A percentile compares a stretch with the other conserved stretches of the same genome.
Evolutionary conservation across 129 eudicot genomes (phyloP).

Genomic region (Artemisia argyi): DNA sequence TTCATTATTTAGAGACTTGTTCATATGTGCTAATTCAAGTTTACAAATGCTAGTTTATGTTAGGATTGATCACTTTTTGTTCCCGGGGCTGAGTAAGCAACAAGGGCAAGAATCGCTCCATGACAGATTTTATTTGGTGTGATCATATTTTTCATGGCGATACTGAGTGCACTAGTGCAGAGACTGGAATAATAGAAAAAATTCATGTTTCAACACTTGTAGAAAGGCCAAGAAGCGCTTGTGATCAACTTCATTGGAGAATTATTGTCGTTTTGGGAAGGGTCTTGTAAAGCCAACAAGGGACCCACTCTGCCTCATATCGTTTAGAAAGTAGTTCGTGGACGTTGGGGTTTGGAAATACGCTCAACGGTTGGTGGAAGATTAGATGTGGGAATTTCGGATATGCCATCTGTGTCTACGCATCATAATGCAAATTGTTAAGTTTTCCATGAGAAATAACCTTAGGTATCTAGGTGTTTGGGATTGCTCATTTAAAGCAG

Average conservation of each 20-base stretch:
- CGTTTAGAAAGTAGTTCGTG: conserved; percentile 21
- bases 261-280: no score
- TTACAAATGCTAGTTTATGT: conserved; percentile 42
- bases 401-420: conserved; percentile 43
- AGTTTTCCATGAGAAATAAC: background rate
- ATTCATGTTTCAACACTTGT: conserved; percentile 42
- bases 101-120: conserved; percentile 48
- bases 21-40: background rate
- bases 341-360: conserved; percentile 29
- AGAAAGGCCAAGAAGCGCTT: conserved; percentile 56
- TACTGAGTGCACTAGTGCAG: conserved; percentile 45
- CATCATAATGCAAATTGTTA: background rate
- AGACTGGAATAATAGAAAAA: conserved; percentile 51
- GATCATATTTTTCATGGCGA: conserved; percentile 45
- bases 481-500: no score
- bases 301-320: background rate
- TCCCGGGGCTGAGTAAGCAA: conserved; percentile 43
- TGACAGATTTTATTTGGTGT: no score
- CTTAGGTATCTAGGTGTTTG: background rate
- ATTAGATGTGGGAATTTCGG: conserved; percentile 40
- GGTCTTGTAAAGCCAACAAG: background rate
- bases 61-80: conserved; percentile 43
- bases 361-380: conserved; percentile 38
- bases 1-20: background rate
- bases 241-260: conserved; percentile 51